Percentiles rank a stretch among this genome's conserved stretches.
Evolutionary conservation across 441 rosid species (phyloP).

Genomic region (Adansonia gregorii): DNA sequence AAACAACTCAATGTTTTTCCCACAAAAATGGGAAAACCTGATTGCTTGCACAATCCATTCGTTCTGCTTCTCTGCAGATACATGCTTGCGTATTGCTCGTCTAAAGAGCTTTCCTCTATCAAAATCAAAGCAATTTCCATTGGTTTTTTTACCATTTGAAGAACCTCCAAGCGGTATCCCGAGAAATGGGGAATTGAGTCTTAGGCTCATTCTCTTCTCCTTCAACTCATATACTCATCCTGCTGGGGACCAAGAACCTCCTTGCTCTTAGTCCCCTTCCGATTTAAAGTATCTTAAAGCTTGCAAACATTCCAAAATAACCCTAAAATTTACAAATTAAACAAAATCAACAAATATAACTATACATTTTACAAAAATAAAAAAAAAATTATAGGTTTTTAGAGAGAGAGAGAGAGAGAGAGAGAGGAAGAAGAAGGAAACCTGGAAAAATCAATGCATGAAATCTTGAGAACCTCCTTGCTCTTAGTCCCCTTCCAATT

Average conservation of each 20-base stretch:
- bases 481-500: slow-evolving; percentile 56
- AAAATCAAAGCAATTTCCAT: slow-evolving; percentile 27
- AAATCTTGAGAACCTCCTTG: slow-evolving; percentile 40
- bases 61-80: slow-evolving; percentile 57
- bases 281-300: slow-evolving; percentile 20
- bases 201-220: slow-evolving; percentile 55
- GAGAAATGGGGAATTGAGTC: slow-evolving; percentile 56
- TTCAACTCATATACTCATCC: slow-evolving; percentile 42
- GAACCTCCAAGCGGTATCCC: slow-evolving; percentile 48
- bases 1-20: slow-evolving; percentile 62
- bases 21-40: slow-evolving; percentile 68
- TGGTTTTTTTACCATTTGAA: slow-evolving; percentile 34
- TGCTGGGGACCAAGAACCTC: slow-evolving; percentile 75
- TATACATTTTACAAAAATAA: neutral
- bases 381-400: neutral
- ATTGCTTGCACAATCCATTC: slow-evolving; percentile 70
- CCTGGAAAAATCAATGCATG: slow-evolving; percentile 9
- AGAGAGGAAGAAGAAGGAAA: neutral
- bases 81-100: slow-evolving; percentile 46
- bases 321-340: slow-evolving; percentile 16
- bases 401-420: neutral
- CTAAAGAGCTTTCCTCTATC: slow-evolving; percentile 38
- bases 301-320: slow-evolving; percentile 31
- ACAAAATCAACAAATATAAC: neutral
- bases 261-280: slow-evolving; percentile 53